phyloP scores from a whole-genome alignment of 257 asterid genomes.

The Solanum chilense region DNA sequence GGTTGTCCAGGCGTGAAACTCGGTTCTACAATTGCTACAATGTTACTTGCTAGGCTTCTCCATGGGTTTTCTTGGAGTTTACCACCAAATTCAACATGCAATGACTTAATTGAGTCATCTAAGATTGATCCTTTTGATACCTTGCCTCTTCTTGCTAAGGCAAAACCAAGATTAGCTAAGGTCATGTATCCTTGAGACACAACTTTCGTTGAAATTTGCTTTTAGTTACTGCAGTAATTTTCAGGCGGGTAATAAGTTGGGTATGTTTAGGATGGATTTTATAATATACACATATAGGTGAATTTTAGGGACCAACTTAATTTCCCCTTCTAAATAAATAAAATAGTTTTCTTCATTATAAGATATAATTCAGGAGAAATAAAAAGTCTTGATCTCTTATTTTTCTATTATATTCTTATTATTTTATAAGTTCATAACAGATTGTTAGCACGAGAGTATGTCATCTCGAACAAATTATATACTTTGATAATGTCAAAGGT shows the following conservation, averaged over 20 bases:
- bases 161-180: neutral
- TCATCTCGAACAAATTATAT: neutral
- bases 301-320: neutral
- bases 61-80: neutral
- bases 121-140: neutral
- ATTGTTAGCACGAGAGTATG: neutral
- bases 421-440: neutral
- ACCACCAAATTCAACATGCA: neutral
- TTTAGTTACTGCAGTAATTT: too few species aligned
- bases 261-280: neutral
- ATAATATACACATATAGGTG: neutral
- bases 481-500: neutral
- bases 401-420: neutral
- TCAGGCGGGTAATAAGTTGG: neutral
- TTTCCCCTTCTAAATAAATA: neutral
- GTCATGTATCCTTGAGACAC: neutral
- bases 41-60: neutral
- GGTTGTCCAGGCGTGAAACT: neutral
- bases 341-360: neutral
- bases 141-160: neutral
- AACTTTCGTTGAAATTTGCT: neutral
- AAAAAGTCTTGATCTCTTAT: neutral
- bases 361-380: neutral
- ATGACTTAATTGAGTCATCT: neutral
- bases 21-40: neutral